Evolutionary conservation across 1,284 basidiomycete genomes (phyloP).

Genomic region (Mycocalia duriaeana): DNA sequence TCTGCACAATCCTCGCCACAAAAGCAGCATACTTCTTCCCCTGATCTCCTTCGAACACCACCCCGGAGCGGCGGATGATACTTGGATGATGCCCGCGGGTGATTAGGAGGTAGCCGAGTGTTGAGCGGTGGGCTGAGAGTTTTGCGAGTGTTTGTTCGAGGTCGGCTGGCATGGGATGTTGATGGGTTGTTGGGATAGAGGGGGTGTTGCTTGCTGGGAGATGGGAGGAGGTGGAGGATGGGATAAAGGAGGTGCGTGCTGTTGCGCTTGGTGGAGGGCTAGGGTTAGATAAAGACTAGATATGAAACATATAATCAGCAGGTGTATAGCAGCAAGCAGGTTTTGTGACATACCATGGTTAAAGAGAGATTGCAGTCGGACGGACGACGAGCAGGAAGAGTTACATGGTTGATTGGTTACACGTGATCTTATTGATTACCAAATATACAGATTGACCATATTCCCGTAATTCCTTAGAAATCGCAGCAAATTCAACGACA

Average conservation of each 20-base stretch:
- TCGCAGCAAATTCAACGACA: no score
- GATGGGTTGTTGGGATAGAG: conserved; percentile 7
- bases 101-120: conserved; percentile 84
- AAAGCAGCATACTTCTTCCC: conserved; percentile 76
- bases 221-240: background rate
- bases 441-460: no score
- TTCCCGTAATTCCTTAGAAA: no score
- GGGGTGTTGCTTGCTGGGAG: background rate
- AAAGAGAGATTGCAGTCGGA: no score
- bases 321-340: no score
- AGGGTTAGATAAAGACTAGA: no score
- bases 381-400: no score
- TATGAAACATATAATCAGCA: no score
- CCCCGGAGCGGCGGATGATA: conserved; percentile 81
- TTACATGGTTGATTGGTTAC: no score
- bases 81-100: conserved; percentile 58
- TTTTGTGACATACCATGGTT: no score
- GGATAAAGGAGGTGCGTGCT: conserved; percentile 1
- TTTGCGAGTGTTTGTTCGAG: conserved; percentile 74
- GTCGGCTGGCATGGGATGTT: conserved; percentile 48
- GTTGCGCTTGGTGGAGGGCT: conserved; percentile 4
- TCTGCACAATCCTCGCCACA: conserved; percentile 76
- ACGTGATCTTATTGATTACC: no score
- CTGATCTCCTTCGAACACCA: conserved; percentile 84
- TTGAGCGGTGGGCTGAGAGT: conserved; percentile 77